phyloP scores from a whole-genome alignment of 2,329 filamentous ascomycete species.

The Trichoderma sp. region DNA sequence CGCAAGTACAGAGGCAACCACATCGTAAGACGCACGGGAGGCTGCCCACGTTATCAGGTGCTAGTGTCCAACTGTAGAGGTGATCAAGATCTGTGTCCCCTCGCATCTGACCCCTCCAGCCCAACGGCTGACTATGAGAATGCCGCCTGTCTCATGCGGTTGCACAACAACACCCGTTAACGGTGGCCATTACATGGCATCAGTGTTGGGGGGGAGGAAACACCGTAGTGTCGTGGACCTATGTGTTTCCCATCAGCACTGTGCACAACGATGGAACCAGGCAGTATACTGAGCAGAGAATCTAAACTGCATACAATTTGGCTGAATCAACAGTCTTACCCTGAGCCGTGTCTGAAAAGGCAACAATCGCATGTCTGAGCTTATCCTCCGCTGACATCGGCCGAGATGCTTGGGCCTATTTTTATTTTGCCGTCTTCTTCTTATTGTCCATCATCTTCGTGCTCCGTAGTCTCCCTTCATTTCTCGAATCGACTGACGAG shows the following conservation, averaged over 20 bases:
- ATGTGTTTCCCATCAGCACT: neutral
- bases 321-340: neutral
- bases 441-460: neutral
- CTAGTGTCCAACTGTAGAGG: neutral
- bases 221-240: neutral
- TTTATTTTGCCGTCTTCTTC: neutral
- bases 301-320: neutral
- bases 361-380: neutral
- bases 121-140: neutral
- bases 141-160: constrained; percentile 5
- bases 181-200: neutral
- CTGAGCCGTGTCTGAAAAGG: neutral
- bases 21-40: constrained; percentile 7
- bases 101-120: neutral
- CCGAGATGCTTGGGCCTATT: neutral
- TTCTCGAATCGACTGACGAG: neutral
- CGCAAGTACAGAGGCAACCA: neutral
- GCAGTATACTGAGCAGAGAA: neutral
- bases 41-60: neutral
- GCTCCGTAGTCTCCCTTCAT: neutral
- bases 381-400: neutral
- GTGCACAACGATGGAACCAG: neutral
- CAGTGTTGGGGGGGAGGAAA: neutral
- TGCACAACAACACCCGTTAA: neutral
- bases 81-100: neutral